These are phyloP conservation scores for Casuarina glauca DNA, from an alignment of 306 rosid species.

Conservation along the genomic window DNA sequence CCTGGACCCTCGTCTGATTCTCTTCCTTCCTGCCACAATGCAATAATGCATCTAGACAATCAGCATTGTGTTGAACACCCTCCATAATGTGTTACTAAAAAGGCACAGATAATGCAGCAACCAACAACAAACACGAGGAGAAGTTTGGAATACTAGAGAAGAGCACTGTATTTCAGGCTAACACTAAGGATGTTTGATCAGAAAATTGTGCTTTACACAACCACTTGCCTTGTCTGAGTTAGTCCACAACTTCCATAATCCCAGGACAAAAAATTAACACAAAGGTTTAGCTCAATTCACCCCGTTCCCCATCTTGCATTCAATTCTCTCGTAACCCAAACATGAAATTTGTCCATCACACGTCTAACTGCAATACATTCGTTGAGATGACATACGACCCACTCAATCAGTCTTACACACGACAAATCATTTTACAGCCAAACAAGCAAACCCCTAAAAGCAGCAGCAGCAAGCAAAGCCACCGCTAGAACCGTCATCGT, in stretches of 20 bases:
- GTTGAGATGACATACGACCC: neutral
- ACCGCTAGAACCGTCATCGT: neutral
- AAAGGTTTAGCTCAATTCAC: neutral
- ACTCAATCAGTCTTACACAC: neutral
- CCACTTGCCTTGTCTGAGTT: neutral
- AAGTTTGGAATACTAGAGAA: neutral
- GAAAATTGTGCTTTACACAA: neutral
- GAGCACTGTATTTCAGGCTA: neutral
- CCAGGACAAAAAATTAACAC: neutral
- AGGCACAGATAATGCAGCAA: neutral
- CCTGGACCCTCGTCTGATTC: neutral
- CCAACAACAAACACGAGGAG: neutral
- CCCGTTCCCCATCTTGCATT: neutral
- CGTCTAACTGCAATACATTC: neutral
- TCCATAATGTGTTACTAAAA: neutral
- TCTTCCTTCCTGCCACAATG: slow-evolving; percentile 29
- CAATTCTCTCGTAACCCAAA: no score
- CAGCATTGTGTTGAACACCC: neutral
- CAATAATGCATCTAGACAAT: neutral
- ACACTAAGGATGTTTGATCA: neutral
- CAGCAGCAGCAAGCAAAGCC: neutral
- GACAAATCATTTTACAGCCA: no score
- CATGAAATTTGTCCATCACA: neutral
- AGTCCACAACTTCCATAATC: neutral
- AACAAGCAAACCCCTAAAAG: neutral